These are phyloP conservation scores for Tulasnella sp. DNA, from an alignment of 768 basidiomycete genomes.

Conservation along the genomic window DNA sequence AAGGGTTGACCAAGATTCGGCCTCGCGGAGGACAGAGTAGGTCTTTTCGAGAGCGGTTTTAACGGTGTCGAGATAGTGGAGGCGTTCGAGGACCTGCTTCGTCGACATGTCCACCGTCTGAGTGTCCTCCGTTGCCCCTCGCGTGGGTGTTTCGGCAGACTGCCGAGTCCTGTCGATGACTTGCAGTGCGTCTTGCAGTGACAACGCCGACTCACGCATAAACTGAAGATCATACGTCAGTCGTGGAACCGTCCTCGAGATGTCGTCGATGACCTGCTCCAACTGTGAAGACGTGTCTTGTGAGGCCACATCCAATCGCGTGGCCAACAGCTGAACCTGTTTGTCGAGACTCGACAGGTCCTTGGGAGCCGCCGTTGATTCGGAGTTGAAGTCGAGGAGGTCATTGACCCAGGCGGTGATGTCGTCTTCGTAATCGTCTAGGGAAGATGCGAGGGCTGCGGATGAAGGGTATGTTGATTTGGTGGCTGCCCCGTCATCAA, in stretches of 20 bases:
- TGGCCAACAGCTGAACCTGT: conserved; percentile 61
- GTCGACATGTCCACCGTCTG: conserved; percentile 39
- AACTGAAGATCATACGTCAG: conserved; percentile 94
- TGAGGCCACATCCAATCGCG: conserved; percentile 71
- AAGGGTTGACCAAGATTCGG: conserved; percentile 92
- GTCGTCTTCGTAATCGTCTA: conserved; percentile 47
- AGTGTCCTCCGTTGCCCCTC: background rate
- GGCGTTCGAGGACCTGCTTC: conserved; percentile 52
- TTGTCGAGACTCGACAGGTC: conserved; percentile 56
- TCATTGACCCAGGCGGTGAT: conserved; percentile 65
- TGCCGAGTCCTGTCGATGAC: conserved; percentile 44
- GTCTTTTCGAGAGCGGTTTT: conserved; percentile 82
- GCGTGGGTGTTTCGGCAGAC: conserved; percentile 22
- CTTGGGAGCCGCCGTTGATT: conserved; percentile 13
- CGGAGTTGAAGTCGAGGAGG: conserved; percentile 32
- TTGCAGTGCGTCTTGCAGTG: conserved; percentile 56
- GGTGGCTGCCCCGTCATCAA: too few relatives aligned
- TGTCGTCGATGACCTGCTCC: conserved; percentile 84
- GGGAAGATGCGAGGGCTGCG: conserved; percentile 26
- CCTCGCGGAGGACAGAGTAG: conserved; percentile 81
- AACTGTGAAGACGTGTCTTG: conserved; percentile 81
- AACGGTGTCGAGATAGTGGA: conserved; percentile 73
- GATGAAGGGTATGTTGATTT: conserved; percentile 1
- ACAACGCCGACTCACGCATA: conserved; percentile 82
- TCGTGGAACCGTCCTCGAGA: conserved; percentile 81